A percentile compares a stretch with the other conserved stretches of the same genome.
These are phyloP conservation scores for Chenopodium suecicum DNA, from an alignment of 148 eudicot species.

Conservation along the genomic window DNA sequence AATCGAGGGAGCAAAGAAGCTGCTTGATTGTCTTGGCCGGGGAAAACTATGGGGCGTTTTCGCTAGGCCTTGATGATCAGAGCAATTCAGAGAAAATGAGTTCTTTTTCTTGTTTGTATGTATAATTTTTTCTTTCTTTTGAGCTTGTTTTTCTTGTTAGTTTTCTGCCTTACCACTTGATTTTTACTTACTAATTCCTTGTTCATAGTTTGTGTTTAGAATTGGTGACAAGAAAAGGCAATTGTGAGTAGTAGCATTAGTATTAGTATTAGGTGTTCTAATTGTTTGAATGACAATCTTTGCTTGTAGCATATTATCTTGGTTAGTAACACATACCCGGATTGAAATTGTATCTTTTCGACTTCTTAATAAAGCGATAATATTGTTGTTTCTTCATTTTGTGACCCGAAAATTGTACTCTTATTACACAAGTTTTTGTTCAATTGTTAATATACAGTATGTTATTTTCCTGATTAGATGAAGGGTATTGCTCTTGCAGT, in stretches of 20 bases:
- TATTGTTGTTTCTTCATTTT: slow-evolving; percentile 8
- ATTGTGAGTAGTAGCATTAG: slow-evolving; percentile 38
- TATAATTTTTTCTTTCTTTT: slow-evolving; percentile 16
- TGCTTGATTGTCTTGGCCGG: slow-evolving; percentile 52
- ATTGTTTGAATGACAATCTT: slow-evolving; percentile 33
- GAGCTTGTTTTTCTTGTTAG: neutral
- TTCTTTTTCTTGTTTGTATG: slow-evolving; percentile 22
- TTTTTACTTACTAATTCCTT: slow-evolving; percentile 24
- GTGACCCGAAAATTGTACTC: neutral
- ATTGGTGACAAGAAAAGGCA: slow-evolving; percentile 29
- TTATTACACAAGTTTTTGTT: neutral
- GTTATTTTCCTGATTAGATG: neutral
- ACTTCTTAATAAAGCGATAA: slow-evolving; percentile 23
- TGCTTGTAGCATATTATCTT: slow-evolving; percentile 31
- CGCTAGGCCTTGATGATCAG: slow-evolving; percentile 37
- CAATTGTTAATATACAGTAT: neutral
- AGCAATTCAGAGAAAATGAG: slow-evolving; percentile 7
- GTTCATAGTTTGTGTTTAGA: slow-evolving; percentile 43
- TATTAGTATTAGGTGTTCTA: slow-evolving; percentile 31
- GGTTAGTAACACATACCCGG: slow-evolving; percentile 48
- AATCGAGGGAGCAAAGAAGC: slow-evolving; percentile 80
- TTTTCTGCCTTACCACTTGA: slow-evolving; percentile 12
- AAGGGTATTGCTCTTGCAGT: neutral
- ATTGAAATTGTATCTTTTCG: slow-evolving; percentile 33
- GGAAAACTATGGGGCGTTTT: slow-evolving; percentile 93